phyloP scores from a whole-genome alignment of 345 rosid species.

The Pseudoturritis turrita region DNA sequence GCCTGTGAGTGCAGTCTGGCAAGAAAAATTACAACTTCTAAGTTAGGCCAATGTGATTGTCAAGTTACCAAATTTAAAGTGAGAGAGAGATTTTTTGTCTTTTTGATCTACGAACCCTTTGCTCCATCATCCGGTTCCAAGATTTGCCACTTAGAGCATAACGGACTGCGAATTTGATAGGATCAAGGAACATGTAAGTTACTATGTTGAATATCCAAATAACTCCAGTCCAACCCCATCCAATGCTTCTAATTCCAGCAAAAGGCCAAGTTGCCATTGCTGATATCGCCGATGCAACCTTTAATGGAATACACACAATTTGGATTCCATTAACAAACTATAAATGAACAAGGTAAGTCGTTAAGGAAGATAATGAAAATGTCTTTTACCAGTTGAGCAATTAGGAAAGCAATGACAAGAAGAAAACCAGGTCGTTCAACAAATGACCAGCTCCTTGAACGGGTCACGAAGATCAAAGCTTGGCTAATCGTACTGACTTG shows the following conservation, averaged over 20 bases:
- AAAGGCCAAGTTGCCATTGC: constrained; percentile 51
- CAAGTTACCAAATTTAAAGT: neutral
- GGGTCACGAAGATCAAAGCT: constrained; percentile 73
- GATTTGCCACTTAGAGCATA: constrained; percentile 78
- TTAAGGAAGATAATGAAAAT: neutral
- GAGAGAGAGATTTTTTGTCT: neutral
- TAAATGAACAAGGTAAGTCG: neutral
- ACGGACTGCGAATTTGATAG: constrained; percentile 69
- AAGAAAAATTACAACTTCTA: neutral
- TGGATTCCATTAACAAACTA: neutral
- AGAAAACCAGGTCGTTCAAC: constrained; percentile 57
- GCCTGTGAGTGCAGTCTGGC: constrained; percentile 37
- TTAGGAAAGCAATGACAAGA: constrained; percentile 64
- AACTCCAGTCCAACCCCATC: constrained; percentile 76
- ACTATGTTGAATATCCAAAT: constrained; percentile 74
- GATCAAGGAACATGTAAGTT: constrained; percentile 70
- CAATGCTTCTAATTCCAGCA: constrained; percentile 64
- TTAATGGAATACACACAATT: neutral
- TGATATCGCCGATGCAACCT: constrained; percentile 69
- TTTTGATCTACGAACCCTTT: constrained; percentile 45
- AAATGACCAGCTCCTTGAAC: constrained; percentile 59
- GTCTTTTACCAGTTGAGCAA: constrained; percentile 47
- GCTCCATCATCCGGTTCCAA: constrained; percentile 57
- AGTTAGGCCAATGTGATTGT: neutral
- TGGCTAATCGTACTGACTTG: constrained; percentile 75